Conservation (phyloP, 176 grass and related monocot genomes). For the Oryza glaberrima region DNA sequence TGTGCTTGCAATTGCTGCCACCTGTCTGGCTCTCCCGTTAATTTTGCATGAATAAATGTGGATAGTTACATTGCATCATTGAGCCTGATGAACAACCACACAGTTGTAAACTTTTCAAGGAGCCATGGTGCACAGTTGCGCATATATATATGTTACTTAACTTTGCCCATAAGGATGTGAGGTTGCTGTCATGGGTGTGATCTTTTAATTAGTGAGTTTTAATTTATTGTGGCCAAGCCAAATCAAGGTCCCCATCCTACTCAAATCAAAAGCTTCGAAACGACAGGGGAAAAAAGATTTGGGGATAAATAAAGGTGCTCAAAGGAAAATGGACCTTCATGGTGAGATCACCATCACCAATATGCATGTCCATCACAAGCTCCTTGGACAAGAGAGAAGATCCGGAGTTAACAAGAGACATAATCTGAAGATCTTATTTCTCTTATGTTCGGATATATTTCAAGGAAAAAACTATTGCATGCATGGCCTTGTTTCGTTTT, state of each 20-base stretch:
- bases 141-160: background rate
- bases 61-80: background rate
- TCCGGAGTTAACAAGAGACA: background rate
- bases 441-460: background rate
- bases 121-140: background rate
- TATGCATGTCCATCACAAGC: conserved; percentile 10
- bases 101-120: conserved; percentile 30
- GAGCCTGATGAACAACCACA: conserved; percentile 25
- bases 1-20: conserved; percentile 17
- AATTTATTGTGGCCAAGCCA: conserved; percentile 1
- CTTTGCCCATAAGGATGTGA: background rate
- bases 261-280: conserved; percentile 7
- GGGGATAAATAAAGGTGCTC: background rate
- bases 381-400: conserved; percentile 3
- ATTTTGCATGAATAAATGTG: background rate
- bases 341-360: conserved; percentile 13
- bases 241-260: background rate
- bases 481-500: too few relatives aligned
- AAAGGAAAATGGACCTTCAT: conserved; percentile 20
- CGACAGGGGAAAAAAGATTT: background rate
- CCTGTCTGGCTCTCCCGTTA: background rate
- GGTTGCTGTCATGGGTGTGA: conserved; percentile 32
- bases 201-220: conserved; percentile 1
- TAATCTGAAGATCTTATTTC: background rate
- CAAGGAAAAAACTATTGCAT: background rate